Conservation (phyloP, 257 asterid species). For the Verbena officinalis region DNA sequence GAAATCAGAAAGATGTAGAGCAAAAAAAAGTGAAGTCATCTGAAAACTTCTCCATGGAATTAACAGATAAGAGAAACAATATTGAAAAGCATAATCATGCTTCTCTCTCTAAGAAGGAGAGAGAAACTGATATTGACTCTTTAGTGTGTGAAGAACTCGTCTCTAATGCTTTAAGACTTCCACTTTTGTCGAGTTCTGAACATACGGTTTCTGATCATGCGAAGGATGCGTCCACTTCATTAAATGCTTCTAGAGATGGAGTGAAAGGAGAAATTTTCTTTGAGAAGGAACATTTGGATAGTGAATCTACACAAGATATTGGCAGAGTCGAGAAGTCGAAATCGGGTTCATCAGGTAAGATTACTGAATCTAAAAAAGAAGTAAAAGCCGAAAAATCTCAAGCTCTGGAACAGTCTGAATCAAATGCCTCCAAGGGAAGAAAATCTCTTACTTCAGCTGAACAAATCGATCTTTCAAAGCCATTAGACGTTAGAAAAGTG, state of each 20-base stretch:
- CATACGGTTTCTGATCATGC: slow-evolving; percentile 39
- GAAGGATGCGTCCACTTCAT: slow-evolving; percentile 36
- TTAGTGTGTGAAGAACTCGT: slow-evolving; percentile 74
- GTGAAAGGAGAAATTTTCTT: slow-evolving; percentile 38
- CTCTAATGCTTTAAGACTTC: slow-evolving; percentile 80
- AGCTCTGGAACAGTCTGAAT: slow-evolving; percentile 44
- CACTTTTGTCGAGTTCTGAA: slow-evolving; percentile 63
- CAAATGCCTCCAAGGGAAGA: slow-evolving; percentile 41
- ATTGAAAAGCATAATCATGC: slow-evolving; percentile 32
- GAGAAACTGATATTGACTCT: slow-evolving; percentile 52
- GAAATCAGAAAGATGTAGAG: slow-evolving; percentile 45
- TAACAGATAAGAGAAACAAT: slow-evolving; percentile 33
- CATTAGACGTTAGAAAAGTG: slow-evolving; percentile 45
- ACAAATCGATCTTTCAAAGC: slow-evolving; percentile 38
- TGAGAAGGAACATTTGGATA: slow-evolving; percentile 50
- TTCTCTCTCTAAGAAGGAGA: slow-evolving; percentile 53
- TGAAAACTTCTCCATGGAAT: slow-evolving; percentile 38
- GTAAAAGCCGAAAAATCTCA: slow-evolving; percentile 43
- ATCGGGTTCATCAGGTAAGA: slow-evolving; percentile 44
- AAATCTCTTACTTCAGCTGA: slow-evolving; percentile 40
- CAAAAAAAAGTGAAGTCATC: slow-evolving; percentile 46
- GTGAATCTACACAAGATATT: slow-evolving; percentile 40
- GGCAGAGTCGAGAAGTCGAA: slow-evolving; percentile 49
- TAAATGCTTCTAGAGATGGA: slow-evolving; percentile 32
- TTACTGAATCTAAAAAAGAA: slow-evolving; percentile 47